A percentile compares a stretch with the other conserved stretches of the same genome.
Conservation (phyloP, 192 early-diverging fungal species). For the Backusella circina region DNA sequence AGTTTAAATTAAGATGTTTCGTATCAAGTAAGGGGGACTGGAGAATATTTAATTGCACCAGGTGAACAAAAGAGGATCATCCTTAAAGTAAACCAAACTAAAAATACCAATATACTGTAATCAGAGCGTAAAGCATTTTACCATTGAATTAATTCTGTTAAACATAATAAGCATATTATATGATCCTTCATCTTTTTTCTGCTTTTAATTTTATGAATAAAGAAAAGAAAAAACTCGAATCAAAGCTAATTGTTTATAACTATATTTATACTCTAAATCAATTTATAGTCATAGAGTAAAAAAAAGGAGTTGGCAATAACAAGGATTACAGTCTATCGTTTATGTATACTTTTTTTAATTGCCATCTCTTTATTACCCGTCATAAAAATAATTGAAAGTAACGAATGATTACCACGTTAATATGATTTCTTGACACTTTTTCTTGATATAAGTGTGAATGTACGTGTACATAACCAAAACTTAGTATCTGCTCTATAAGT, state of each 20-base stretch:
- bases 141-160: neutral
- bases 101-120: neutral
- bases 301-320: neutral
- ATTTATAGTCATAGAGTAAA: neutral
- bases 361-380: neutral
- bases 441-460: neutral
- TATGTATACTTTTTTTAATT: neutral
- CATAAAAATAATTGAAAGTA: neutral
- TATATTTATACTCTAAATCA: neutral
- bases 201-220: neutral
- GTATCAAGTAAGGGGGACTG: neutral
- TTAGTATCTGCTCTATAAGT: neutral
- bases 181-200: neutral
- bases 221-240: neutral
- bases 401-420: neutral
- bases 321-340: neutral
- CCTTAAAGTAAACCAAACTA: neutral
- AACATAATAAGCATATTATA: neutral
- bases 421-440: neutral
- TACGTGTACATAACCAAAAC: neutral
- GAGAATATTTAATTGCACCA: neutral
- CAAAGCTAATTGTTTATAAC: neutral
- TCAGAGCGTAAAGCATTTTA: neutral
- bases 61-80: neutral
- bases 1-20: conserved; percentile 1